Percentiles rank a stretch among this genome's conserved stretches.
Conservation (phyloP, 345 rosid species). For the Murraya koenigii region DNA sequence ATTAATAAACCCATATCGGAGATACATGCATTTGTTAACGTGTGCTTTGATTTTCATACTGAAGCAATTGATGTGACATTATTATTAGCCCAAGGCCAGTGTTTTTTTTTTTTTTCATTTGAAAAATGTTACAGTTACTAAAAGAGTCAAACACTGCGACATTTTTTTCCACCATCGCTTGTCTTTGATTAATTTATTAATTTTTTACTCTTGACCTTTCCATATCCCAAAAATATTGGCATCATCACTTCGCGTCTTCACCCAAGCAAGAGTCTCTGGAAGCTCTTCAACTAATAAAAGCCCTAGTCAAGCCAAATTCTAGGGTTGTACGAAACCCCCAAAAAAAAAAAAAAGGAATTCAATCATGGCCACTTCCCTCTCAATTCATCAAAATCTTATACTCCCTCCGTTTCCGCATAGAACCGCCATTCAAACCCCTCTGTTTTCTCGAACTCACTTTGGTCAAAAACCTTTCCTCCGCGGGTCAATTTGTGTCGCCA, state of each 20-base stretch:
- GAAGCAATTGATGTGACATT: no score
- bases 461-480: conserved; percentile 35
- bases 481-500: conserved; percentile 51
- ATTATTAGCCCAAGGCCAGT: no score
- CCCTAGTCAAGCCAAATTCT: neutral
- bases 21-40: neutral
- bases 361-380: conserved; percentile 33
- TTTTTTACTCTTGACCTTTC: no score
- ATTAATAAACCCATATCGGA: neutral
- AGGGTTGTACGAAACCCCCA: neutral
- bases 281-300: neutral
- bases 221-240: neutral
- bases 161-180: neutral
- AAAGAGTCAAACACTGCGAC: no score
- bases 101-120: no score
- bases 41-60: fast-evolving
- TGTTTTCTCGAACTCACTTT: conserved; percentile 33
- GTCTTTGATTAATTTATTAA: neutral
- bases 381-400: conserved; percentile 34
- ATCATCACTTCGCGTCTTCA: no score
- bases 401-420: conserved; percentile 29
- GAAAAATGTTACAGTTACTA: no score
- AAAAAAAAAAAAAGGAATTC: neutral
- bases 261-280: neutral
- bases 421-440: conserved; percentile 26